Evolutionary conservation across 805 yeast genomes (phyloP).

Genomic region (Henningerozyma blattae): DNA sequence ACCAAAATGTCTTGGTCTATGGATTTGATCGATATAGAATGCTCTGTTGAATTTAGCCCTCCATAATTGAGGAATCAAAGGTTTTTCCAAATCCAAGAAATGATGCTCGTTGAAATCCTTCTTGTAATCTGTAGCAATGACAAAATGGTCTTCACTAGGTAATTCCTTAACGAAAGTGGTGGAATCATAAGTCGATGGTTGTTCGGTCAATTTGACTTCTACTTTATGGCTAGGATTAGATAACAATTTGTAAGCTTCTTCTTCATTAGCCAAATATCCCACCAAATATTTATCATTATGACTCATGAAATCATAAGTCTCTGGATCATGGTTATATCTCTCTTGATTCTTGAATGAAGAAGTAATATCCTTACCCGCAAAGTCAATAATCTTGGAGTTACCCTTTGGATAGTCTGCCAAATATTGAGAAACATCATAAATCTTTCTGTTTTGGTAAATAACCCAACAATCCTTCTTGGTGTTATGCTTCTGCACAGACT

Average conservation of each 20-base stretch:
- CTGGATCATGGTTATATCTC: conserved; percentile 78
- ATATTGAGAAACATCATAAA: conserved; percentile 64
- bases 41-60: conserved; percentile 69
- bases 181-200: conserved; percentile 31
- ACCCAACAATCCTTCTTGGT: conserved; percentile 61
- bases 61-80: conserved; percentile 72
- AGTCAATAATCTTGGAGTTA: conserved; percentile 52
- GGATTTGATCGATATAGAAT: conserved; percentile 90
- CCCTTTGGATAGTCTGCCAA: conserved; percentile 53
- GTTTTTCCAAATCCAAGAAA: conserved; percentile 75
- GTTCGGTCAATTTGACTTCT: conserved; percentile 35
- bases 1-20: conserved; percentile 96
- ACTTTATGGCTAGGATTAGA: conserved; percentile 48
- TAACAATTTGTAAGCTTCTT: conserved; percentile 63
- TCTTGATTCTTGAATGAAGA: conserved; percentile 33
- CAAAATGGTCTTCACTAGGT: conserved; percentile 62
- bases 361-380: conserved; percentile 76
- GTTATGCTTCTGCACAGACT: conserved; percentile 43
- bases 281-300: conserved; percentile 73
- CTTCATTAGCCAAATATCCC: conserved; percentile 72
- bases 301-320: conserved; percentile 30
- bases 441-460: conserved; percentile 62
- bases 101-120: conserved; percentile 66
- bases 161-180: conserved; percentile 45
- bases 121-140: conserved; percentile 65